Evolutionary conservation across 2,329 filamentous ascomycete genomes (phyloP).

Genomic region (Achaetomium macrosporum): DNA sequence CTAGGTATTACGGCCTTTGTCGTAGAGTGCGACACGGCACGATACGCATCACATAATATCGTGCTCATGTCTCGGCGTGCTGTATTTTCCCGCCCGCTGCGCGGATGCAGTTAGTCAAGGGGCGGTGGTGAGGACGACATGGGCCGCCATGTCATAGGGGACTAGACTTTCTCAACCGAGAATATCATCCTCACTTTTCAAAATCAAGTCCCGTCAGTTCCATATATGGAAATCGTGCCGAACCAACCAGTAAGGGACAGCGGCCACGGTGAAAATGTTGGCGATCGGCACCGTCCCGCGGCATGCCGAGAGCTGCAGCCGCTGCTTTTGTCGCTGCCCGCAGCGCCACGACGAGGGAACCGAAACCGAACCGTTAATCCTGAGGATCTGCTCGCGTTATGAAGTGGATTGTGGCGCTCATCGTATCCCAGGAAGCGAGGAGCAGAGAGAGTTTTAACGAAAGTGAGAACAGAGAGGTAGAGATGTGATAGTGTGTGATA

Average conservation of each 20-base stretch:
- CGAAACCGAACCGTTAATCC: background rate
- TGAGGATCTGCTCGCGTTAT: background rate
- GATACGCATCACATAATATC: background rate
- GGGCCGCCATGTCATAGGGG: background rate
- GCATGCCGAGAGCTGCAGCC: background rate
- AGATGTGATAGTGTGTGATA: background rate
- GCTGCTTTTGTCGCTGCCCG: background rate
- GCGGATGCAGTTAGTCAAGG: background rate
- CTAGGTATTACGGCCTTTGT: slow-evolving; percentile 8
- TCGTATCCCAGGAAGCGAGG: background rate
- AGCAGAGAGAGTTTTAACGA: background rate
- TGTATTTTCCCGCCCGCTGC: background rate
- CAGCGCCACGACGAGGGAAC: background rate
- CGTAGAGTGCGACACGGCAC: background rate
- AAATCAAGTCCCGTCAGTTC: background rate
- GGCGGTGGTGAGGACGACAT: background rate
- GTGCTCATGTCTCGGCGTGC: background rate
- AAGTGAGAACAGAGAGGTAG: background rate
- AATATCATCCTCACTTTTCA: background rate
- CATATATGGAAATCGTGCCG: background rate
- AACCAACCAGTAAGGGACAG: background rate
- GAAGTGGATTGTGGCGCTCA: background rate
- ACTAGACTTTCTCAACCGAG: background rate
- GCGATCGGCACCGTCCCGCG: slow-evolving; percentile 1
- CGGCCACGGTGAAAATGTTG: background rate